Evolutionary conservation across 768 basidiomycete genomes (phyloP).

Genomic region (Galerina sulciceps): DNA sequence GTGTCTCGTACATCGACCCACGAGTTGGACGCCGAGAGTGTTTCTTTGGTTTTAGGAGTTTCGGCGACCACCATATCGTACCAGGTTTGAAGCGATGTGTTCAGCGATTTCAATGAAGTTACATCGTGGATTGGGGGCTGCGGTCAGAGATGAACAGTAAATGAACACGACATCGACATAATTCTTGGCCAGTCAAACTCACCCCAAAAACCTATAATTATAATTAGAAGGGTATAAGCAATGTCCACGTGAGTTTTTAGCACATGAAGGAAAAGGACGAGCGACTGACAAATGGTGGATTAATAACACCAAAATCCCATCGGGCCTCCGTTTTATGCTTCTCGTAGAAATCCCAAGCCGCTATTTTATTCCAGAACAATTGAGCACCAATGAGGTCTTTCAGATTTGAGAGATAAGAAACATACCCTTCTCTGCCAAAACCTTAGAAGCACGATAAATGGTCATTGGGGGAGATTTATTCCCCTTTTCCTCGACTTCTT

Average conservation of each 20-base stretch:
- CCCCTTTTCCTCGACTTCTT: constrained; percentile 4
- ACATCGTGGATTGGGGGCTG: constrained; percentile 49
- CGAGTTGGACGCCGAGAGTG: constrained; percentile 16
- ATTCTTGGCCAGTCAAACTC: background rate
- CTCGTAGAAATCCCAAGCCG: constrained; percentile 45
- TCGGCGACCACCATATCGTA: constrained; percentile 29
- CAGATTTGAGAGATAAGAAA: background rate
- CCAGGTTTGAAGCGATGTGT: constrained; percentile 36
- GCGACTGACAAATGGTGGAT: constrained; percentile 53
- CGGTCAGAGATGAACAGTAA: background rate
- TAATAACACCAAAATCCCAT: constrained; percentile 57
- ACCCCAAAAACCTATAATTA: constrained; percentile 5
- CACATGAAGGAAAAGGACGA: background rate
- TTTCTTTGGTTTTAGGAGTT: constrained; percentile 21
- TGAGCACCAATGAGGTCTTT: background rate
- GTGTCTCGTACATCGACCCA: constrained; percentile 61
- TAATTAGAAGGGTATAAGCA: background rate
- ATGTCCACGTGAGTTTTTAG: background rate
- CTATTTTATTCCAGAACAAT: constrained; percentile 22
- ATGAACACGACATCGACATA: too few species aligned
- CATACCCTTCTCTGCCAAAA: constrained; percentile 62
- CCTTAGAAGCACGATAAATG: constrained; percentile 16
- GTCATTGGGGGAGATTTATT: background rate
- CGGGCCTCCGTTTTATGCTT: constrained; percentile 43
- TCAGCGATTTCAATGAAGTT: constrained; percentile 35